Percentiles rank a stretch among this genome's conserved stretches.
Conservation (phyloP, 371 early-diverging fungal genomes). For the Mortierella sp. region DNA sequence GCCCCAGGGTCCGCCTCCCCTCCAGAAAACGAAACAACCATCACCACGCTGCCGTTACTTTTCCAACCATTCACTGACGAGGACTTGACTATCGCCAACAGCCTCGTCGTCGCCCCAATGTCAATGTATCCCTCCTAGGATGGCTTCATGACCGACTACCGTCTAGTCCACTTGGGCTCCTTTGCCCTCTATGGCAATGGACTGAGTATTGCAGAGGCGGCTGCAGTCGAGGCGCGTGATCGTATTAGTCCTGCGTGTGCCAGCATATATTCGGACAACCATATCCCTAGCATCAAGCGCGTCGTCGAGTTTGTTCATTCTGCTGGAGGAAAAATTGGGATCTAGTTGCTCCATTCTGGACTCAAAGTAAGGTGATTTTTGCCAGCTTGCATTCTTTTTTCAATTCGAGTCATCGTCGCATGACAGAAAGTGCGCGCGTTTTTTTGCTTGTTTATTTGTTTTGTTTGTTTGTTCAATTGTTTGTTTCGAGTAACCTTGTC, state of each 20-base stretch:
- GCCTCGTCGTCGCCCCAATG: conserved; percentile 89
- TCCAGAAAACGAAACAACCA: neutral
- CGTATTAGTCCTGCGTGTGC: conserved; percentile 80
- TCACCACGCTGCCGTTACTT: conserved; percentile 47
- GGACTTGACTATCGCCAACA: conserved; percentile 74
- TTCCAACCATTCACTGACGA: conserved; percentile 78
- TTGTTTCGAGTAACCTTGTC: too few relatives aligned
- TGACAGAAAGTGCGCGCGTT: neutral
- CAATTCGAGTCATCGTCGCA: too few relatives aligned
- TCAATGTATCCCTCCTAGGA: conserved; percentile 68
- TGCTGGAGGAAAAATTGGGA: conserved; percentile 71
- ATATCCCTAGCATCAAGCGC: conserved; percentile 70
- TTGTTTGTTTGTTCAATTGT: too few relatives aligned
- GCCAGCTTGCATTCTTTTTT: too few relatives aligned
- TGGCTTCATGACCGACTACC: conserved; percentile 70
- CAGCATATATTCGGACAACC: conserved; percentile 87
- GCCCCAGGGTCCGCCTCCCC: neutral
- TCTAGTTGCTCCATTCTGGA: conserved; percentile 89
- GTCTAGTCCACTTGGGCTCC: conserved; percentile 76
- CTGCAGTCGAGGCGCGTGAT: conserved; percentile 79
- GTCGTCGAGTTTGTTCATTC: conserved; percentile 81
- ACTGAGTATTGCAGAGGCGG: conserved; percentile 82
- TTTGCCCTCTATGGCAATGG: conserved; percentile 84
- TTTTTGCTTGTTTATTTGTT: neutral
- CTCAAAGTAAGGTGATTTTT: conserved; percentile 71